Percentiles rank a stretch among this genome's conserved stretches.
Conservation (phyloP, 176 grass and related monocot genomes). For the Poa annua region DNA sequence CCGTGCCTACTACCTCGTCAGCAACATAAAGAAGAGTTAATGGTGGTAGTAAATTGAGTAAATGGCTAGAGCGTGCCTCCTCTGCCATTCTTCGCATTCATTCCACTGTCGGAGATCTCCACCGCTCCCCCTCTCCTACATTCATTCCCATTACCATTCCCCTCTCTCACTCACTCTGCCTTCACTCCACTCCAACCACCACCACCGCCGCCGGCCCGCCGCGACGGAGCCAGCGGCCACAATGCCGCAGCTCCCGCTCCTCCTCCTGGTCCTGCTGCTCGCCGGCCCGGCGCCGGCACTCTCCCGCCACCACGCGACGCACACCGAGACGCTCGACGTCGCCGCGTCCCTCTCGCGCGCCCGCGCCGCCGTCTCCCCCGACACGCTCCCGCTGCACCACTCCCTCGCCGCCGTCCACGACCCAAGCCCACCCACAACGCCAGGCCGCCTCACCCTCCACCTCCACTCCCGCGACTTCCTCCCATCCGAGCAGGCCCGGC, state of each 20-base stretch:
- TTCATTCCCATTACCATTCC: conserved; percentile 12
- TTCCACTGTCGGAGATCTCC: no score
- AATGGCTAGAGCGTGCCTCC: no score
- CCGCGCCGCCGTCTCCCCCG: conserved; percentile 57
- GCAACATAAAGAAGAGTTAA: no score
- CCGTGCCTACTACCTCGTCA: no score
- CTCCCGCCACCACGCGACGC: conserved; percentile 23
- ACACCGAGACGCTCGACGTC: conserved; percentile 64
- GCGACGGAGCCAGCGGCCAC: neutral
- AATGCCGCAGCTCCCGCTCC: conserved; percentile 35
- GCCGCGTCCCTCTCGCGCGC: conserved; percentile 58
- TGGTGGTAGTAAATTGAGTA: no score
- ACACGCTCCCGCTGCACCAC: conserved; percentile 39
- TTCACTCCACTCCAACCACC: conserved; percentile 10
- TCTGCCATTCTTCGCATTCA: no score
- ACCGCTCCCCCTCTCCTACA: neutral
- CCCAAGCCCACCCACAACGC: neutral
- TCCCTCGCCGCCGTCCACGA: conserved; percentile 9
- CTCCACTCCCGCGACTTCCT: conserved; percentile 81
- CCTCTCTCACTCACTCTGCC: neutral
- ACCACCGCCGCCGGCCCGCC: no score
- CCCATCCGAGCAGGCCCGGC: conserved; percentile 45
- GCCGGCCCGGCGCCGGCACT: neutral
- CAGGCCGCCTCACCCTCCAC: conserved; percentile 27
- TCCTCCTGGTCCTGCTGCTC: conserved; percentile 35